Base-by-base conservation (phyloP, 352 stramenopile species). In the Phytophthora pluvialis region DNA sequence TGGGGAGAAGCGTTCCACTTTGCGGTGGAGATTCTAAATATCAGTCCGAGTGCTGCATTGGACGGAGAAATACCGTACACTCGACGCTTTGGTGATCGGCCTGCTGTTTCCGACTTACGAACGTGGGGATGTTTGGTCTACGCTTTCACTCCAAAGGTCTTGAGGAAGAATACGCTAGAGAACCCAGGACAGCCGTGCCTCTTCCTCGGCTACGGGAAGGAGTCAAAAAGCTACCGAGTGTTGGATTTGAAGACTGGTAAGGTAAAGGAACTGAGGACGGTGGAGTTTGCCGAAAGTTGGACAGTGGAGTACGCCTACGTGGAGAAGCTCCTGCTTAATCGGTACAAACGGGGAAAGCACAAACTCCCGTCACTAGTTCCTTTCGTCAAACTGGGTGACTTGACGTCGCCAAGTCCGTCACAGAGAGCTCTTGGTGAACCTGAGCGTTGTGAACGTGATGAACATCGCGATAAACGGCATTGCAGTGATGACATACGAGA, bases 141-240 rank as follows among this genome's bases (percentile, higher is more conserved):
- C 21, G 7, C 10, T 11, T 60, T 67, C 8, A 50, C 42, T 8
- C 15, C n/a, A 1, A 60, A 60, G 32, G 18, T 60, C 0, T 39
- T 60, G 35, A 53, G 47, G 8, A 52, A 59, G 38, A 66, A 66
- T 18, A 64, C 28, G 15, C 12, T 44, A 16, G 53, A 61, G 21
- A 51, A 61, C 29, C 25, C 53, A 13, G 38, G 28, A 0, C 3
- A 64, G 46, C 46, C 56, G 3, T 4, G n/a, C 8, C 3, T 64
- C 1, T 50, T 51, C 13, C n/a, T 64, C 2, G 46, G 29, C 16
- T 52, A 57, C 25, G 46, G 5, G 5, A 64, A 40, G n/a, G 28
- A 36, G 0, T 66, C 47, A 0, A 54, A 39, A 1, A 54, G 18
- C n/a, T 60, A 54, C 4, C 21, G 32, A 11, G n/a, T 60, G 4